Evolutionary conservation across 352 stramenopile species (phyloP).

Genomic region (Elongisporangium anandrum): DNA sequence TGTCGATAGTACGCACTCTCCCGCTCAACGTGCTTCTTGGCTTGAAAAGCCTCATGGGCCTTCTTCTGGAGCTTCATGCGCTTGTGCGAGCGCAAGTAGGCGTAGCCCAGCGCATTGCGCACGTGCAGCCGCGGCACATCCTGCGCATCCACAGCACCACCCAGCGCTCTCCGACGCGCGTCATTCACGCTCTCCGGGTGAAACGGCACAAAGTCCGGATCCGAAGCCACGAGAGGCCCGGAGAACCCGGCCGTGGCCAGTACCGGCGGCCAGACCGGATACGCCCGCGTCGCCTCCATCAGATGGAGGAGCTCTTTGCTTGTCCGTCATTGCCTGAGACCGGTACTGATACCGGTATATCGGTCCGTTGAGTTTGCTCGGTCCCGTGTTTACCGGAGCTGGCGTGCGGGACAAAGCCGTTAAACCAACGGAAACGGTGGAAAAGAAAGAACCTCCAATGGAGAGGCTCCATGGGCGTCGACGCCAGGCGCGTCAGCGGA

Average conservation of each 20-base stretch:
- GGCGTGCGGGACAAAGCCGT: background rate
- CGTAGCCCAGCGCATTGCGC: slow-evolving; percentile 50
- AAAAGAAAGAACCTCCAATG: background rate
- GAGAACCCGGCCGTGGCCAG: slow-evolving; percentile 44
- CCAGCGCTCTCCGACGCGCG: slow-evolving; percentile 22
- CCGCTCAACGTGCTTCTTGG: background rate
- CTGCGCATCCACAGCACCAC: slow-evolving; percentile 40
- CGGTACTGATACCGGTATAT: too few relatives aligned
- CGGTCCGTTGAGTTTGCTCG: background rate
- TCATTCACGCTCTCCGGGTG: slow-evolving; percentile 47
- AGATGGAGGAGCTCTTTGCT: background rate
- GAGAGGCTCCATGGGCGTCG: background rate
- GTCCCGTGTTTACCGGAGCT: background rate
- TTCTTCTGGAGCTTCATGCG: slow-evolving; percentile 18
- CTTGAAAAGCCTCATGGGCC: background rate
- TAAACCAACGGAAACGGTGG: background rate
- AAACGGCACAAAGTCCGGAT: slow-evolving; percentile 49
- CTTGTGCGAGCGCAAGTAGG: slow-evolving; percentile 47
- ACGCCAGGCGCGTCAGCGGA: background rate
- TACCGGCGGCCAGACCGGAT: slow-evolving; percentile 49
- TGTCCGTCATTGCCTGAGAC: slow-evolving; percentile 1
- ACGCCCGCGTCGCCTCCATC: slow-evolving; percentile 59
- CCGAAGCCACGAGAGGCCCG: slow-evolving; percentile 31
- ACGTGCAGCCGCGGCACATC: slow-evolving; percentile 44
- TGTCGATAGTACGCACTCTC: slow-evolving; percentile 27